Conservation (phyloP, 2,329 filamentous ascomycete genomes). For the Fusarium tjaetaba region DNA sequence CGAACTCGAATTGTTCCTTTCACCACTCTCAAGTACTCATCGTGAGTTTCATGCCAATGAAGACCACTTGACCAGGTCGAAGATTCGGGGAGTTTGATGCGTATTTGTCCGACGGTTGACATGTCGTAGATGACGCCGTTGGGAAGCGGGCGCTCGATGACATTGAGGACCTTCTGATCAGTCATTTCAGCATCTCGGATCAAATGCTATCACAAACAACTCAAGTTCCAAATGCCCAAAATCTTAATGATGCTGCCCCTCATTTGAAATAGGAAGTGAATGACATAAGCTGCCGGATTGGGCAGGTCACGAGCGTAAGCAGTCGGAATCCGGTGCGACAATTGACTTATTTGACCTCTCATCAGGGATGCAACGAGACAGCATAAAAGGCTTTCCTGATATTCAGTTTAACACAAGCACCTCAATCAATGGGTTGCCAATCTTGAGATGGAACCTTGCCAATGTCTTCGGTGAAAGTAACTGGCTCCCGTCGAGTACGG, state of each 20-base stretch:
- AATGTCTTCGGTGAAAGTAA: constrained; percentile 34
- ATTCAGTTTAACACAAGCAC: too few species aligned
- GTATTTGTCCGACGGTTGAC: constrained; percentile 49
- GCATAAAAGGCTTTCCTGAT: too few species aligned
- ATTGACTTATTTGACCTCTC: background rate
- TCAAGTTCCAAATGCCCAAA: background rate
- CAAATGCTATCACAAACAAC: too few species aligned
- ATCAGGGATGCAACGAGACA: fast-evolving
- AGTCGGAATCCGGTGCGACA: background rate
- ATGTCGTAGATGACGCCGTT: constrained; percentile 48
- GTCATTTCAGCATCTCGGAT: fast-evolving
- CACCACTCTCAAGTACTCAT: constrained; percentile 57
- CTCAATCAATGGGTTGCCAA: background rate
- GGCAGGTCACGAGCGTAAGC: background rate
- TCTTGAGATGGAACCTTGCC: fast-evolving
- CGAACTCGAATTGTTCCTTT: constrained; percentile 48
- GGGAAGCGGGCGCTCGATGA: constrained; percentile 26
- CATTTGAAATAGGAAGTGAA: background rate
- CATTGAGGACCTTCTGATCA: fast-evolving
- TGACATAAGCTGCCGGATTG: background rate
- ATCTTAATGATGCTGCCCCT: background rate
- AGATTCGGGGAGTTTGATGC: constrained; percentile 53
- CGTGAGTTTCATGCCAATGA: constrained; percentile 60
- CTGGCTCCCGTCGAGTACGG: constrained; percentile 50
- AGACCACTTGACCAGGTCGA: constrained; percentile 60